Percentiles rank a stretch among this genome's conserved stretches.
Conservation (phyloP, 2,329 filamentous ascomycete genomes). For the Botrytis fragariae region DNA sequence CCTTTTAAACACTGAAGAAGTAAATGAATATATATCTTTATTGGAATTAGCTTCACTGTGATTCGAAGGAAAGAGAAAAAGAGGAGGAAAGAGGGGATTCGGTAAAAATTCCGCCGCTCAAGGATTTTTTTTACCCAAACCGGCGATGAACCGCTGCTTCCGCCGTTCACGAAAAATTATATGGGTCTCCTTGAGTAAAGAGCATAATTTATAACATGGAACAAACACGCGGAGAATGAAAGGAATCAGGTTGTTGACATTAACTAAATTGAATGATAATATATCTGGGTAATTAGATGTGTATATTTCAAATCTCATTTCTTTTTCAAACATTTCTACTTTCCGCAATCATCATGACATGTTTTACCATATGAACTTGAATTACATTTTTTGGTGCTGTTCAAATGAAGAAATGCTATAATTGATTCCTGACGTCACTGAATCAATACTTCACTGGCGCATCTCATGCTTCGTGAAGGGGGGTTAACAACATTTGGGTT, state of each 20-base stretch:
- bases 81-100: constrained; percentile 4
- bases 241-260: not conserved
- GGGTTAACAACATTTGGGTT: not conserved
- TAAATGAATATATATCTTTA: not conserved
- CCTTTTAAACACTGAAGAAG: not conserved
- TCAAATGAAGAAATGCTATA: not conserved
- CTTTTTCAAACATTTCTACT: not conserved
- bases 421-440: constrained; percentile 17
- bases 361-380: not conserved
- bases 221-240: not conserved
- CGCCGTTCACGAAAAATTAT: constrained; percentile 7
- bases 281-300: not conserved
- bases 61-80: not conserved
- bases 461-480: not conserved
- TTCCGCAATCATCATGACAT: not conserved
- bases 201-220: constrained; percentile 6
- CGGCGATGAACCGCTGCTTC: not conserved
- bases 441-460: constrained; percentile 7
- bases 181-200: not conserved
- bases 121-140: constrained; percentile 12
- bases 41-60: constrained; percentile 13
- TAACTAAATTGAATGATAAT: not conserved
- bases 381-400: not conserved
- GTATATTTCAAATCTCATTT: not conserved
- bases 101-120: not conserved